These are phyloP conservation scores for Phytophthora pluvialis DNA, from an alignment of 352 stramenopile species.

Conservation along the genomic window DNA sequence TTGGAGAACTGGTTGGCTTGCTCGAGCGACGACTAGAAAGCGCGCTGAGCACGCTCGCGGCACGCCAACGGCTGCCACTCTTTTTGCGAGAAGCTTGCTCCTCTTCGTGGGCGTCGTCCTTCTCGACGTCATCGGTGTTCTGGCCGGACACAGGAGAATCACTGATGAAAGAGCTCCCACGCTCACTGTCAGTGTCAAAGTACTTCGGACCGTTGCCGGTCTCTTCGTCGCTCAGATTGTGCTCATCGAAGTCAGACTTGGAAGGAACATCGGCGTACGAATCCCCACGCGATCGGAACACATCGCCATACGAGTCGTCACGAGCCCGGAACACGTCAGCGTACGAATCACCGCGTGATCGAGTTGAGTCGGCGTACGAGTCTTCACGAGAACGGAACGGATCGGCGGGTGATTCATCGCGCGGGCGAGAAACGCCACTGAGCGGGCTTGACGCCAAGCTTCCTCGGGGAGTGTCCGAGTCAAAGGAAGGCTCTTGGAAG, in stretches of 20 bases:
- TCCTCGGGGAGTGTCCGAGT: constrained; percentile 41
- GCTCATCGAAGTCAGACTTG: constrained; percentile 38
- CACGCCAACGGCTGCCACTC: constrained; percentile 46
- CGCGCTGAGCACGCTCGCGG: constrained; percentile 48
- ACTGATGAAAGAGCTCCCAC: constrained; percentile 45
- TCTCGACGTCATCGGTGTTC: constrained; percentile 24
- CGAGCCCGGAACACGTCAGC: constrained; percentile 33
- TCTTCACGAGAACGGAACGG: constrained; percentile 32
- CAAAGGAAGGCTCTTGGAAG: constrained; percentile 43
- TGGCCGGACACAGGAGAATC: constrained; percentile 31
- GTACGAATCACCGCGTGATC: constrained; percentile 35
- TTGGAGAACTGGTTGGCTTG: constrained; percentile 38
- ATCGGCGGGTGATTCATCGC: constrained; percentile 23
- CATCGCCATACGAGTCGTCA: constrained; percentile 34
- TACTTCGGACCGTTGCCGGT: constrained; percentile 39
- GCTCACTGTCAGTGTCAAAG: constrained; percentile 61
- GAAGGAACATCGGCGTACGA: constrained; percentile 40
- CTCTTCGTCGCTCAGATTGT: constrained; percentile 35
- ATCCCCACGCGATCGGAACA: constrained; percentile 28
- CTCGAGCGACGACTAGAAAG: constrained; percentile 49
- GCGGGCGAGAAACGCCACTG: constrained; percentile 24
- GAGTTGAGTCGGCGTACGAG: constrained; percentile 35
- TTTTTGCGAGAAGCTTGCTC: constrained; percentile 25
- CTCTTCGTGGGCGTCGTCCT: constrained; percentile 21
- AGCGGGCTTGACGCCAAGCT: constrained; percentile 43